Base-by-base conservation (phyloP, 1,284 basidiomycete species). In the Ceratobasidium sp. region DNA sequence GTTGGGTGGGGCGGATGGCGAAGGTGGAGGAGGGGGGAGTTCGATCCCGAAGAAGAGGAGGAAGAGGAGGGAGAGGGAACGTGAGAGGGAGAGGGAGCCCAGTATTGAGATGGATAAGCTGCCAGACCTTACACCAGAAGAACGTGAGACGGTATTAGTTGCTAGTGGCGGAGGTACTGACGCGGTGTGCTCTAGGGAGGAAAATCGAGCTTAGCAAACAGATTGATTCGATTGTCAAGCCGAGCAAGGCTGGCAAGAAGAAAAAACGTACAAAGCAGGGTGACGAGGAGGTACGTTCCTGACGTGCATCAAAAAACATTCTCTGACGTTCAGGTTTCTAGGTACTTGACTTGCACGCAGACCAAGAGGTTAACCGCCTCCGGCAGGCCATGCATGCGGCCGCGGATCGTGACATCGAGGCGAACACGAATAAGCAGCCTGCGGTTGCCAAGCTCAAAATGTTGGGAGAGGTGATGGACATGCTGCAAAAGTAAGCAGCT, bases 391-490 rank as follows among this genome's bases (percentile, higher is more conserved):
- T 99, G 98, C 86, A 93, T 58, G 83, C 85, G 8, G 98, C 97
- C 1, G 96, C 93, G 0, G 90, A 93, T 22, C 90, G 92, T 75
- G 98, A 99, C 80, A 88, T 91, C 58, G 88, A 90, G 66, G 88
- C 94, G 4, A 97, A 98, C 81, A 83, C 86, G 62, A 88, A 92
- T 56, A 94, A 93, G 79, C 82, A 90, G n/a, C 96, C 96, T 0
- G 97, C 95, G 9, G 89, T 90, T 11, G 86, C 90, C 68, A 99
- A 99, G 83, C 87, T 98, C 39, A 89, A 87, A 74, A 86, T 98
- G 80, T 85, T 99, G 29, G 90, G 92, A 19, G 90, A 93, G 79
- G 97, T 98, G 19, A 92, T 98, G 86, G 90, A 93, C n/a, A 92
- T 94, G 3, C 85, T 99, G 76, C 93, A 96, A 83, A 98, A 98